Base-by-base conservation (phyloP, 2,329 filamentous ascomycete genomes). In the Colletotrichum spaethianum region DNA sequence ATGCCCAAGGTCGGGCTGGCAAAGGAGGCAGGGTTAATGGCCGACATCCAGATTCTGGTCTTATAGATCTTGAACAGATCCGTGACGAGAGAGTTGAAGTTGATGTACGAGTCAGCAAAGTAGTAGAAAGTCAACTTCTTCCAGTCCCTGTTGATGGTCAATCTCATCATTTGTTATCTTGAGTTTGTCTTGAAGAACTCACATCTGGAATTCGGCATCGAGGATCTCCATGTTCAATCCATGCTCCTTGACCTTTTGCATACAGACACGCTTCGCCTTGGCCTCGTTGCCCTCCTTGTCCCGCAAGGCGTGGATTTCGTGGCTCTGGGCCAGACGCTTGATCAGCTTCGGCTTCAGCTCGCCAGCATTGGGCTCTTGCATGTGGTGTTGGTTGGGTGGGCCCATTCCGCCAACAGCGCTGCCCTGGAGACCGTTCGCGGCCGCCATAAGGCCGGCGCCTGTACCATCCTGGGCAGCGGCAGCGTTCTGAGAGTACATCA, bases 1-100 rank as follows among this genome's bases (percentile, higher is more conserved):
- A 95, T 85, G 33, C 93, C 93, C 60, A 94, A 86, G 3, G 91
- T 91, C 23, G 93, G 93, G 74, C 92, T 95, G 31, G 93, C 93
- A 81, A 98, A 98, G 0, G 96, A 98, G 6, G 96, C 96, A 9
- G 96, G 96, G 80, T 99, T 99, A 82, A 99, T 97, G 4, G 96
- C 96, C 5, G 96, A 98, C 94, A 99, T 98, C 96, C 96, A 99
- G 78, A 99, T 99, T 77, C 97, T 91, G 28, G 96, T 98, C 86
- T 99, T 99, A 88, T 98, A 99, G 74, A 98, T 96, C 84, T 98
- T 98, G 89, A 98, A 99, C 16, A 99, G 88, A 80, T 99, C 96
- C 0, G 95, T 98, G 64, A 99, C 96, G 20, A 99, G 90, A 2
- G 94, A 94, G 81, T 99, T 99, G 88, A 99, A 99, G 84, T 98